phyloP scores from a whole-genome alignment of 306 rosid genomes.

The Pterocarpus santalinus region DNA sequence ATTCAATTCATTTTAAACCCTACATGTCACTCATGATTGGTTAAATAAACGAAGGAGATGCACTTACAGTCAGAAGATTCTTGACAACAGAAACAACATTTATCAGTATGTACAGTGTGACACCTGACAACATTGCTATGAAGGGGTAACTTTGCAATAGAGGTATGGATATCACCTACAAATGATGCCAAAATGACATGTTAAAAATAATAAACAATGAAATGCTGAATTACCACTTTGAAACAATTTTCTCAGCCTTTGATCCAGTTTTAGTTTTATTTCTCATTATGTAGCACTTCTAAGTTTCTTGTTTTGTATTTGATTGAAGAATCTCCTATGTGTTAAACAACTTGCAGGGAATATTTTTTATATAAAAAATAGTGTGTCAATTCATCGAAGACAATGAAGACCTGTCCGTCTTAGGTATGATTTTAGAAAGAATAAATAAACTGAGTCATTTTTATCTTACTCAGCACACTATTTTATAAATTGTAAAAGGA shows the following conservation, averaged over 20 bases:
- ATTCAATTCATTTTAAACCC: slow-evolving; percentile 8
- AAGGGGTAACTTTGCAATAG: slow-evolving; percentile 66
- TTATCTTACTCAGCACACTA: too few relatives aligned
- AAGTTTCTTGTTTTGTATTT: background rate
- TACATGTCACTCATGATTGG: background rate
- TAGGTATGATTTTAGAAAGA: too few relatives aligned
- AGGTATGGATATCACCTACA: slow-evolving; percentile 68
- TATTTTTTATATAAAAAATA: too few relatives aligned
- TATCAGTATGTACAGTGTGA: slow-evolving; percentile 49
- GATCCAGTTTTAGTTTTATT: background rate
- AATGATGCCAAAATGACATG: background rate
- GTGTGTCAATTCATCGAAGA: too few relatives aligned
- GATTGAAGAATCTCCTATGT: background rate
- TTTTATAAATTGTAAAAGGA: too few relatives aligned
- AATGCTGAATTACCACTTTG: background rate
- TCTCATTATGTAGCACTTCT: too few relatives aligned
- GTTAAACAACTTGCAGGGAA: background rate
- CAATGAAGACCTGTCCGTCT: too few relatives aligned
- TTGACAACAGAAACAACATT: slow-evolving; percentile 57
- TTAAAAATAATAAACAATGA: background rate
- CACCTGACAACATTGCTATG: slow-evolving; percentile 60
- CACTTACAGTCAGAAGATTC: slow-evolving; percentile 64
- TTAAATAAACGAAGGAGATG: background rate
- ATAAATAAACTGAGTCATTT: too few relatives aligned
- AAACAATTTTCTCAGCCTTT: background rate